Evolutionary conservation across 2,329 filamentous ascomycete species (phyloP), one percentile per base, ranked within the genome.

Genomic region (Talaromyces sp.): DNA sequence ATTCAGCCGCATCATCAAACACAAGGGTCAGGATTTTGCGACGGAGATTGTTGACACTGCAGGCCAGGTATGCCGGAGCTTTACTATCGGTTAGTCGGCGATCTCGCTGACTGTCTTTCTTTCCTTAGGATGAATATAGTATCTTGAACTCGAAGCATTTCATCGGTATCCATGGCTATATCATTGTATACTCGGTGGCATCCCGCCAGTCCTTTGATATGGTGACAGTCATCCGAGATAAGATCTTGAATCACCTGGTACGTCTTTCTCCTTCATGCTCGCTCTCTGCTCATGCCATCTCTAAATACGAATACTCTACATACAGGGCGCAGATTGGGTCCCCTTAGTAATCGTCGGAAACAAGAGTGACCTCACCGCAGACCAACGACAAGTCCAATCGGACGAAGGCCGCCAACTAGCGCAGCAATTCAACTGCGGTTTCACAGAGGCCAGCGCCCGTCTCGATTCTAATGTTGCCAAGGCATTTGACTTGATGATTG

Each of bases 1-100:
- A 2, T 99, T 99, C 74, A 95, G 89, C 80, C 96, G 96, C 75
- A 87, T 91, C 65, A 96, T 99, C 73, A 89, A 90, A 67, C 88
- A 89, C 75, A 96, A 94, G 76, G 88, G 89, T 53, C 91, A 97
- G 75, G 94, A 97, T 64, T 99, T 87, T 75, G 86, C 89, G 53
- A 96, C 92, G 11, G 94, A 99, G 78, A 97, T 99, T 69, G 94
- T 99, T 73, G 94, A 99, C 73, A 99, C 94, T 28, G 94, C 94
- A 55, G 94, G 94, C 61, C 92, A 96, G 82, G 89, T 91, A 80
- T 69, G 78, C 65, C 53, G 59, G 51, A 15, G 48, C 31, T 19
- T n/a, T n/a, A n/a, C 11, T 11, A 13, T 46, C 56, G 36, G 37
- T 35, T 58, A 10, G 33, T 15, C 50, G 22, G 9, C 31, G n/a